These are phyloP conservation scores for Phytophthora sansomeana DNA, from an alignment of 352 stramenopile genomes.

Conservation along the genomic window DNA sequence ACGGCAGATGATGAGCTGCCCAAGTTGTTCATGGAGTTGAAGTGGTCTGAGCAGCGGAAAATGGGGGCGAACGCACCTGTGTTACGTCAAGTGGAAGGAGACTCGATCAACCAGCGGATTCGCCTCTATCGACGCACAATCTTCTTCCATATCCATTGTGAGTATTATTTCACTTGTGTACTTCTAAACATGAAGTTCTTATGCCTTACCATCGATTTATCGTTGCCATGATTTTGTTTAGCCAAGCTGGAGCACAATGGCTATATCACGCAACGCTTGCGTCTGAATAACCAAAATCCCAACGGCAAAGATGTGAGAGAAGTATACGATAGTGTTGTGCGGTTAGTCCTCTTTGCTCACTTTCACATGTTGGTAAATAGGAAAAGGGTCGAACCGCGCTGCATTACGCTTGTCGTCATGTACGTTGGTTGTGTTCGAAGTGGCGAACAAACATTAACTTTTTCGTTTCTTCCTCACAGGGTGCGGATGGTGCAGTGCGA, in stretches of 20 bases:
- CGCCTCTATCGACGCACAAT: conserved; percentile 74
- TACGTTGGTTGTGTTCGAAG: conserved; percentile 31
- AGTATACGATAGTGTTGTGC: not conserved
- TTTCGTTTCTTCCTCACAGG: conserved; percentile 32
- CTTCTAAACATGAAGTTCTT: too few relatives aligned
- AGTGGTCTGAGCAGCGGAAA: conserved; percentile 66
- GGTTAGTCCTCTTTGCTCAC: not conserved
- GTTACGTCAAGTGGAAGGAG: conserved; percentile 74
- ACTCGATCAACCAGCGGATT: conserved; percentile 74
- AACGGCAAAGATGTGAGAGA: conserved; percentile 79
- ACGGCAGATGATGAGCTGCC: conserved; percentile 45
- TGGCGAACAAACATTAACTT: not conserved
- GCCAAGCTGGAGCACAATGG: conserved; percentile 78
- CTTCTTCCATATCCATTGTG: conserved; percentile 84
- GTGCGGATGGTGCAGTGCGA: conserved; percentile 56
- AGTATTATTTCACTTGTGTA: too few relatives aligned
- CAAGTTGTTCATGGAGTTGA: conserved; percentile 81
- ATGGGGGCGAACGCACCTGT: conserved; percentile 67
- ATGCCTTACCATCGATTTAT: not conserved
- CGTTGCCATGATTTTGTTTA: conserved; percentile 21
- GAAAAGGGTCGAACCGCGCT: conserved; percentile 80
- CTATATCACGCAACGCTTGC: conserved; percentile 69
- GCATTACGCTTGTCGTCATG: conserved; percentile 77
- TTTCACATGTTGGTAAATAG: conserved; percentile 27
- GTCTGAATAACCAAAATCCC: conserved; percentile 68